phyloP scores from a whole-genome alignment of 2,329 filamentous ascomycete species.

The Claviceps purpurea region DNA sequence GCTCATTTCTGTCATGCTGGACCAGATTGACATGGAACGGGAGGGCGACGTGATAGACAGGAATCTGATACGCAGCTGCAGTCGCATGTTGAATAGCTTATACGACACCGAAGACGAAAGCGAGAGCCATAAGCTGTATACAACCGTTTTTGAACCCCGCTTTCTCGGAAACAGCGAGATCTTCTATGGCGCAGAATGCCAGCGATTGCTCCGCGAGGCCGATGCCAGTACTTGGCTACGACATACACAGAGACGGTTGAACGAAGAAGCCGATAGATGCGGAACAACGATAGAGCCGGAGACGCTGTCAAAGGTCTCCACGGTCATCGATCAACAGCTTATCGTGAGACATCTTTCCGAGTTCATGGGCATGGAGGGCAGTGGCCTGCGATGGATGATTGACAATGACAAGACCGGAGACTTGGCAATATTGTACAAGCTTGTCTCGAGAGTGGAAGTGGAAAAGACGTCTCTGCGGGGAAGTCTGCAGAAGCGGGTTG shows the following conservation, averaged over 20 bases:
- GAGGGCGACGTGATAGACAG: conserved; percentile 82
- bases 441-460: conserved; percentile 64
- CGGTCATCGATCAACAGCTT: conserved; percentile 68
- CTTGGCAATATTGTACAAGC: conserved; percentile 64
- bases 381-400: conserved; percentile 78
- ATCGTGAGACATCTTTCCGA: conserved; percentile 67
- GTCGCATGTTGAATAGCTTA: conserved; percentile 79
- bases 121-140: conserved; percentile 69
- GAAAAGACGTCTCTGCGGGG: conserved; percentile 58
- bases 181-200: conserved; percentile 69
- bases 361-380: conserved; percentile 72
- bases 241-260: conserved; percentile 58
- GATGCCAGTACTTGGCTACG: conserved; percentile 75
- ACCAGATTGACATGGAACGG: conserved; percentile 85
- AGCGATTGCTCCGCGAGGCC: conserved; percentile 58
- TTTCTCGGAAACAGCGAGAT: conserved; percentile 57
- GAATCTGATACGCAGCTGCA: conserved; percentile 65
- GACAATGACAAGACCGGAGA: conserved; percentile 75
- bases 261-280: conserved; percentile 73
- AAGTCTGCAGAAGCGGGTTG: conserved; percentile 60
- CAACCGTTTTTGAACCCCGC: conserved; percentile 66
- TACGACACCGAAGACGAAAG: conserved; percentile 71
- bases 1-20: conserved; percentile 69
- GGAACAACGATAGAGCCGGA: conserved; percentile 63
- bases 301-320: conserved; percentile 59